Evolutionary conservation across 179 eudicot genomes (phyloP).

Genomic region (Beta macrorhiza): DNA sequence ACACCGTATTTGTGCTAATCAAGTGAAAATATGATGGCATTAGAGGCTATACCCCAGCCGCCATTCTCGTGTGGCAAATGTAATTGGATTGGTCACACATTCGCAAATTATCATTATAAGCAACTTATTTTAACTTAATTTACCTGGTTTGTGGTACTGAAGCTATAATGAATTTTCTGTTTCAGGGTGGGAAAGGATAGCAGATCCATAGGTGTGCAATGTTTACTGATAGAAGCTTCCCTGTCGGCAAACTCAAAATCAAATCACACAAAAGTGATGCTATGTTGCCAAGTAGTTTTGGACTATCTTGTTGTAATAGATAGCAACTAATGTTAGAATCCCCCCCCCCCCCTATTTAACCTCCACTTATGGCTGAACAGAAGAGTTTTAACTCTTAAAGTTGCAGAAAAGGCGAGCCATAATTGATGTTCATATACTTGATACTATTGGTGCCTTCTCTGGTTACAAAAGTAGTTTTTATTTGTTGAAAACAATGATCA

Average conservation of each 20-base stretch:
- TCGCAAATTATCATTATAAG: neutral
- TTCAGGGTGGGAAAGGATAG: conserved; percentile 37
- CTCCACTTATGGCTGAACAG: neutral
- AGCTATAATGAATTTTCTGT: neutral
- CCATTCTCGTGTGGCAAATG: neutral
- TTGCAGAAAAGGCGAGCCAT: neutral
- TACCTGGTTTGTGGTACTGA: neutral
- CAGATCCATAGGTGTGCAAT: neutral
- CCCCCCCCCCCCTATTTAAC: neutral
- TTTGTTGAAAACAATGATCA: neutral
- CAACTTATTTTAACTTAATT: neutral
- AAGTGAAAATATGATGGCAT: too few species aligned
- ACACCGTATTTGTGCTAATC: too few species aligned
- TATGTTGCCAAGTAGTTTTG: conserved; percentile 6
- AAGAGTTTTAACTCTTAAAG: neutral
- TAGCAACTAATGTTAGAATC: too few species aligned
- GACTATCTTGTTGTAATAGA: neutral
- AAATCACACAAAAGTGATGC: conserved; percentile 12
- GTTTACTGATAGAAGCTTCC: conserved; percentile 8
- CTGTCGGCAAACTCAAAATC: neutral
- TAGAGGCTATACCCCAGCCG: too few species aligned
- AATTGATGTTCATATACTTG: conserved; percentile 9
- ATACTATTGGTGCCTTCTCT: neutral
- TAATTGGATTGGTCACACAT: neutral
- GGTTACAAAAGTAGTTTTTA: neutral